Base-by-base conservation (phyloP, 179 eudicot species). In the Silene vulgaris region DNA sequence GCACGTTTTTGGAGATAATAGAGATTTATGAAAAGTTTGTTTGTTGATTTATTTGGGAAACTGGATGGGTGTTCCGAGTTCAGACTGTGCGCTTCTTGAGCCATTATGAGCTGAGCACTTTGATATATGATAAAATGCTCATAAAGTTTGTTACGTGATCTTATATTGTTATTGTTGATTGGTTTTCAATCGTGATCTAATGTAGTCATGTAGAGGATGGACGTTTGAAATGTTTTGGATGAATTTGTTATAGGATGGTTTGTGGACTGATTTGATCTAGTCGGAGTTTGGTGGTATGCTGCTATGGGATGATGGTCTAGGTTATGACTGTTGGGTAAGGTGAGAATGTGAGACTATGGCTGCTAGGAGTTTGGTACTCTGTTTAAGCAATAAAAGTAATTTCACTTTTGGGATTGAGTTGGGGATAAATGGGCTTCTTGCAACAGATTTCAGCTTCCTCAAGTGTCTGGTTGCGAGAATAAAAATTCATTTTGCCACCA, bases 181-280 rank as follows among this genome's bases (percentile, higher is more conserved):
- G 1, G 30, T 21, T 69, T 8, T n/a, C n/a, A 8, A 17, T 26
- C 48, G 20, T 14, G 40, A 50, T 50, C 5, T 19, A 28, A 3
- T 71, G 63, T 48, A 19, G 61, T 19, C 16, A 3, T 71, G 63
- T 48, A 19, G 61, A 16, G 62, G 59, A 69, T 12, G 61, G 23
- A 19, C 4, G 20, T 70, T 12, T 21, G 20, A 17, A 11, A 50
- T 48, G 12, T 1, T 11, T 70, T 23, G 54, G 72, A 40, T 48
- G 73, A 67, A 67, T 67, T 17, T 8, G 45, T 17, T 67, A n/a
- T 65, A 30, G 14, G 43, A 65, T n/a, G 29, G 16, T 9, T 69
- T 43, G 57, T 43, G 69, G n/a, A 30, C 28, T 43, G 30, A 14
- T 43, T 35, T 37, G 72, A 19, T 43, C 7, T 19, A 37, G 12